Conservation (phyloP, 192 early-diverging fungal species). For the Coemansia sp. region DNA sequence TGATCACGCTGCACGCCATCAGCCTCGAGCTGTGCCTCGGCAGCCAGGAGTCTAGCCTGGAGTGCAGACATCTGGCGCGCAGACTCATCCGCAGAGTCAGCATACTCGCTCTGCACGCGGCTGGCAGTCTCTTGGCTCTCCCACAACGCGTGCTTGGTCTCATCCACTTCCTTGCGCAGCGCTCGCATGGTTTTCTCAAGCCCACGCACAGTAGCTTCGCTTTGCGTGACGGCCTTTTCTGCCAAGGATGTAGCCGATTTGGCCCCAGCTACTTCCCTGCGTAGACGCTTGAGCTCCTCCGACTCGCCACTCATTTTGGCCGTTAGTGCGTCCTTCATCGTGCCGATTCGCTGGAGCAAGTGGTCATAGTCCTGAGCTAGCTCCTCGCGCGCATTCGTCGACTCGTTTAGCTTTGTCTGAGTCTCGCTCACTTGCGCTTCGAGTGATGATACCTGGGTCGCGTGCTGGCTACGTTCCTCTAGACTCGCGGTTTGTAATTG, state of each 20-base stretch:
- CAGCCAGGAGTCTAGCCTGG: conserved; percentile 18
- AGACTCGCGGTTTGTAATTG: conserved; percentile 3
- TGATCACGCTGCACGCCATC: conserved; percentile 30
- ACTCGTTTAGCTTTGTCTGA: conserved; percentile 32
- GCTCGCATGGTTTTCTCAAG: conserved; percentile 8
- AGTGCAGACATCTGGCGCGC: conserved; percentile 35
- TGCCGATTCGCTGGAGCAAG: conserved; percentile 73
- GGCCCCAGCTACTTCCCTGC: conserved; percentile 27
- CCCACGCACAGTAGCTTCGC: conserved; percentile 2
- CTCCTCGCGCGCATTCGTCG: conserved; percentile 42
- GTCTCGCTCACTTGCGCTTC: conserved; percentile 26
- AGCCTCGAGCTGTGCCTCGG: conserved; percentile 34
- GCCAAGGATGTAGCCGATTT: conserved; percentile 15
- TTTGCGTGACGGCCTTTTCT: conserved; percentile 7
- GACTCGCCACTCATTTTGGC: conserved; percentile 86
- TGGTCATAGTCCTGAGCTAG: conserved; percentile 61
- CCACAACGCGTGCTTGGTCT: conserved; percentile 39
- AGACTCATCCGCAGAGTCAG: conserved; percentile 11
- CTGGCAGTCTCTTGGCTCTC: conserved; percentile 42
- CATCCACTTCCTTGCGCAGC: conserved; percentile 33
- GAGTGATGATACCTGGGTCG: conserved; percentile 16
- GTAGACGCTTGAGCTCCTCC: conserved; percentile 53
- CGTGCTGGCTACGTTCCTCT: conserved; percentile 6
- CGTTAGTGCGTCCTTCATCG: conserved; percentile 78
- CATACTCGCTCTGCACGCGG: conserved; percentile 32